These are phyloP conservation scores for Hypoxylon perforatum DNA, from an alignment of 495 filamentous ascomycete species.

Conservation along the genomic window DNA sequence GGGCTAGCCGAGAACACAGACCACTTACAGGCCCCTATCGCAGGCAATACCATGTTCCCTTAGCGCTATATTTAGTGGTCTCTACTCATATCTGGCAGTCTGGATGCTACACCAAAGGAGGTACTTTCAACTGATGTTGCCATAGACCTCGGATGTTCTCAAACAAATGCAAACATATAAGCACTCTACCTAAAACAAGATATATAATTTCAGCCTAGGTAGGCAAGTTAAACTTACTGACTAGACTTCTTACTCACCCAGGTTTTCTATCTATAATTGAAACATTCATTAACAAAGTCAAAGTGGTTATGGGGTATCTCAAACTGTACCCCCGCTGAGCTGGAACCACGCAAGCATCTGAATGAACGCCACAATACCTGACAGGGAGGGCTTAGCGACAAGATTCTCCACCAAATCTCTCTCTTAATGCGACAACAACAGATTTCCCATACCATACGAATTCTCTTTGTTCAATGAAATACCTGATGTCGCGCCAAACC, in stretches of 20 bases:
- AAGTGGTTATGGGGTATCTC: too few species aligned
- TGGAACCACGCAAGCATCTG: too few species aligned
- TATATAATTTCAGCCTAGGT: too few species aligned
- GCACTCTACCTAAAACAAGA: too few species aligned
- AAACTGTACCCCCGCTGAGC: not conserved
- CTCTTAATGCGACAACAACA: not conserved
- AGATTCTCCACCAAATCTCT: not conserved
- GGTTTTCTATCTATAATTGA: too few species aligned
- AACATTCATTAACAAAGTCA: too few species aligned
- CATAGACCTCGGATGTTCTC: not conserved
- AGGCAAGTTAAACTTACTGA: too few species aligned
- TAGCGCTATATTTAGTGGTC: conserved; percentile 33
- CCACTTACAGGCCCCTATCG: conserved; percentile 2
- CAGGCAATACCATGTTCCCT: conserved; percentile 3
- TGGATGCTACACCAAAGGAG: too few species aligned
- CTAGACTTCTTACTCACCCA: too few species aligned
- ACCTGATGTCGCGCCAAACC: not conserved
- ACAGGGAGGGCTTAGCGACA: conserved; percentile 1
- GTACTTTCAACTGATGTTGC: not conserved
- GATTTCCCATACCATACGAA: not conserved
- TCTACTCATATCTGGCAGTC: not conserved
- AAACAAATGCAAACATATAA: too few species aligned
- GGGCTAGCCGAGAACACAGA: conserved; percentile 14
- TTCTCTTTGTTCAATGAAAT: not conserved
- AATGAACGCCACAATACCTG: not conserved